Evolutionary conservation across 139 green algal genomes (phyloP), one percentile per base, ranked within the genome.

Genomic region (Tetratostichococcus sp.): DNA sequence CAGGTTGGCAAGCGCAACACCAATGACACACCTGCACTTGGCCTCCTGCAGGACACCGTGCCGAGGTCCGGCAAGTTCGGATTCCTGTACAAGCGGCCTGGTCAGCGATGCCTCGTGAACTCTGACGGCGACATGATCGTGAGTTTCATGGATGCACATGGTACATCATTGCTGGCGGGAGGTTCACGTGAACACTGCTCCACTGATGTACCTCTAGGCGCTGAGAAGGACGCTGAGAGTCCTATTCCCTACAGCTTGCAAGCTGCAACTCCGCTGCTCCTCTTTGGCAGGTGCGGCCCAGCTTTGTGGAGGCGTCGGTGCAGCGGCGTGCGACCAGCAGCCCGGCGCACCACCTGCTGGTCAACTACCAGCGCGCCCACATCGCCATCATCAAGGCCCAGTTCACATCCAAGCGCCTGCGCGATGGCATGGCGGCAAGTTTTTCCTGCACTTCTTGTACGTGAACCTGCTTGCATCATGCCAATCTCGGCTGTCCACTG

Each of bases 41-140:
- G 14, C 19, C 8, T 14, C 39, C 8, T 26, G 19, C 19, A 62
- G 66, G 79, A 84, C 66, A 75, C 68, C 0, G 79, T 84, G n/a
- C 68, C 79, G 6, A 65, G 71, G 21, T 30, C 33, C 17, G 75
- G 35, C 68, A 84, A 84, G 75, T 77, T 87, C n/a, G 25, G 75
- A 31, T 34, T 75, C 35, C 57, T 87, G 30, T 87, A 82, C 77
- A 86, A 81, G 68, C 70, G 81, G 22, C 25, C 59, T 5, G 83
- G 83, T 1, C 80, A 88, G 58, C 72, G 83, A 2, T 80, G 84
- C 42, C 76, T 88, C 42, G 65, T 88, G 67, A 88, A 87, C 78
- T 65, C 32, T 23, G 35, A 69, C n/a, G 84, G 84, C 0, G 82
- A 88, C 69, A 42, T 88, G 35, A 43, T 85, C 23, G 70, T 75